A percentile compares a stretch with the other conserved stretches of the same genome.
Evolutionary conservation across 2,329 filamentous ascomycete genomes (phyloP).

Genomic region (Coniochaeta hoffmannii): DNA sequence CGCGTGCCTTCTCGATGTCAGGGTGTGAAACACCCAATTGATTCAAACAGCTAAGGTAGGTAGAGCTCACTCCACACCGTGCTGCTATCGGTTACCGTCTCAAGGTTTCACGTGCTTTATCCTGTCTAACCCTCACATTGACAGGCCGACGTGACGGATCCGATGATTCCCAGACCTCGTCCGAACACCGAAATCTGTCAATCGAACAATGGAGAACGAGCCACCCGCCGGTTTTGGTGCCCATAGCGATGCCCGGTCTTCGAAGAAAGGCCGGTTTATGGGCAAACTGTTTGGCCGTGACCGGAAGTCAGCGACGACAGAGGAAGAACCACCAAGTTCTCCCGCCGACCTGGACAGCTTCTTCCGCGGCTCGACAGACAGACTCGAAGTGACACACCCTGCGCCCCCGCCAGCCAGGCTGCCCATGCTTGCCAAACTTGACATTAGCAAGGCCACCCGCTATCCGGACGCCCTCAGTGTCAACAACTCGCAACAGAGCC

Average conservation of each 20-base stretch:
- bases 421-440: slow-evolving; percentile 42
- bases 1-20: neutral
- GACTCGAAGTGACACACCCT: slow-evolving; percentile 44
- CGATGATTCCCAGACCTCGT: slow-evolving; percentile 10
- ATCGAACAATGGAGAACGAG: slow-evolving; percentile 37
- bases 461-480: slow-evolving; percentile 47
- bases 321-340: slow-evolving; percentile 29
- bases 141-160: neutral
- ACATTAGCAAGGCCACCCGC: slow-evolving; percentile 46
- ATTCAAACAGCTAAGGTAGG: neutral
- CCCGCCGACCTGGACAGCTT: slow-evolving; percentile 50
- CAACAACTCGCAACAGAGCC: slow-evolving; percentile 33
- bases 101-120: neutral
- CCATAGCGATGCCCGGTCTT: slow-evolving; percentile 32
- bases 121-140: neutral
- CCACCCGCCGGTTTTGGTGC: slow-evolving; percentile 22
- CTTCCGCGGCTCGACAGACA: slow-evolving; percentile 48
- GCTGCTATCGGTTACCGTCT: neutral
- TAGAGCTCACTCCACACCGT: neutral
- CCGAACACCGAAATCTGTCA: slow-evolving; percentile 7
- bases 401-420: slow-evolving; percentile 22
- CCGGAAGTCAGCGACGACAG: slow-evolving; percentile 26
- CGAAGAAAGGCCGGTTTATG: slow-evolving; percentile 50
- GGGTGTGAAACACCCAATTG: neutral
- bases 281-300: slow-evolving; percentile 51